Conservation (phyloP, 768 basidiomycete genomes). For the Tylopilus intermedius region DNA sequence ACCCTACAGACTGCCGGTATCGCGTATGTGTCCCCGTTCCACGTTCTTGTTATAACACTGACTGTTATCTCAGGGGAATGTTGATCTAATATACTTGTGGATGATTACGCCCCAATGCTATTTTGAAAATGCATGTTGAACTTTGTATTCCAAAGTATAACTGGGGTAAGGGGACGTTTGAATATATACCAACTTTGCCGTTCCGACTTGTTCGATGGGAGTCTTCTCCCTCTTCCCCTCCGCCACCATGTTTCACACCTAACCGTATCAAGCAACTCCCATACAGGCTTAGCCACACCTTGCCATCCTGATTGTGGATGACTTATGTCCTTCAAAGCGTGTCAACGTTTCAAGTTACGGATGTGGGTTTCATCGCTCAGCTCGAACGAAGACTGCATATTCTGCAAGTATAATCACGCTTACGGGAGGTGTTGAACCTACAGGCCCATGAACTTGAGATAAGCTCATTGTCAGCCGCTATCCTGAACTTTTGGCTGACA, state of each 20-base stretch:
- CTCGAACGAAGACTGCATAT: neutral
- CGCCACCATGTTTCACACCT: neutral
- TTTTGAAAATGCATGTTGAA: neutral
- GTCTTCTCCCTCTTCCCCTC: neutral
- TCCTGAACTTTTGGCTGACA: constrained; percentile 13
- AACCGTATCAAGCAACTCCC: neutral
- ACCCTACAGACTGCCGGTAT: constrained; percentile 58
- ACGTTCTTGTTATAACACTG: neutral
- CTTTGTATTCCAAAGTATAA: neutral
- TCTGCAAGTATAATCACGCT: neutral
- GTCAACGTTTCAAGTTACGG: too few species aligned
- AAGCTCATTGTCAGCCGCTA: constrained; percentile 21
- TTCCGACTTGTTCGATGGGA: neutral
- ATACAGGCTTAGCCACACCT: too few species aligned
- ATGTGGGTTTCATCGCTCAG: neutral
- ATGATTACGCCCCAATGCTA: neutral
- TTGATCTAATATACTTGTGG: constrained; percentile 30
- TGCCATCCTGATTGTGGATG: too few species aligned
- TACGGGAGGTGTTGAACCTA: neutral
- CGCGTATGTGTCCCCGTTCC: constrained; percentile 38
- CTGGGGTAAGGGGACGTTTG: neutral
- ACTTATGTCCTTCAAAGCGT: too few species aligned
- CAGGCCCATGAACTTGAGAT: neutral
- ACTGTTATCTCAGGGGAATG: constrained; percentile 40
- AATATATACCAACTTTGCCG: neutral